A percentile compares a stretch with the other conserved stretches of the same genome.
Conservation (phyloP, 2,329 filamentous ascomycete species). For the Incumbomyces lentus region DNA sequence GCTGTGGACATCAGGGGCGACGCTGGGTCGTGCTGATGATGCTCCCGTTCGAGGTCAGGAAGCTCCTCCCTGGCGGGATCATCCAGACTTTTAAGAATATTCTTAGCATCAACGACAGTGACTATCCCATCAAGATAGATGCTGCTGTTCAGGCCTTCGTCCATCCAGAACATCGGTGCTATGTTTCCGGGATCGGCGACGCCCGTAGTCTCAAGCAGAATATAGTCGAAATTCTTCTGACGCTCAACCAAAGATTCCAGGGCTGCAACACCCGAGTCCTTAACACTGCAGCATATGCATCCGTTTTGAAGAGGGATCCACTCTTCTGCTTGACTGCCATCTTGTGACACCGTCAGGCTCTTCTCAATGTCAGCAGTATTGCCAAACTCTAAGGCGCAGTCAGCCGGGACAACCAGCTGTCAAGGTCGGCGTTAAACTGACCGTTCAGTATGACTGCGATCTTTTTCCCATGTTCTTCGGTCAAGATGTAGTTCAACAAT, state of each 20-base stretch:
- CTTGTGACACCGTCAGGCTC: conserved; percentile 79
- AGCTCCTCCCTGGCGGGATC: conserved; percentile 43
- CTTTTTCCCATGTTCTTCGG: conserved; percentile 90
- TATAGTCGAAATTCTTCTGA: conserved; percentile 91
- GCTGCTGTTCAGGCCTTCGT: conserved; percentile 85
- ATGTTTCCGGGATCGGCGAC: conserved; percentile 92
- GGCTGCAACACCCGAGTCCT: conserved; percentile 88
- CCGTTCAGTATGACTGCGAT: conserved; percentile 97
- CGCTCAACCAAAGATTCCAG: conserved; percentile 95
- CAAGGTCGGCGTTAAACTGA: conserved; percentile 23
- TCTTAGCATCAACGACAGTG: conserved; percentile 89
- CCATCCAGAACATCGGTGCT: conserved; percentile 93
- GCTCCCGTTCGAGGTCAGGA: conserved; percentile 37
- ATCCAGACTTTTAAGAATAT: conserved; percentile 72
- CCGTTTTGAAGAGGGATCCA: conserved; percentile 96
- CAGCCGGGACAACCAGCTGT: background rate
- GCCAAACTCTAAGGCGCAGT: conserved; percentile 54
- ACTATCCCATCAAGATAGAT: conserved; percentile 97
- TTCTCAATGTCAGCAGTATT: conserved; percentile 92
- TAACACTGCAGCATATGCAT: conserved; percentile 96
- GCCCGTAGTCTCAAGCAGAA: conserved; percentile 90
- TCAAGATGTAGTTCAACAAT: conserved; percentile 88
- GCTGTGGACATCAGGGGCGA: conserved; percentile 77
- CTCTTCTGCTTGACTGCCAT: conserved; percentile 72
- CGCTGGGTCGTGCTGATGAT: conserved; percentile 31